Base-by-base conservation (phyloP, 139 green algal genomes). In the Monoraphidium neglectum region DNA sequence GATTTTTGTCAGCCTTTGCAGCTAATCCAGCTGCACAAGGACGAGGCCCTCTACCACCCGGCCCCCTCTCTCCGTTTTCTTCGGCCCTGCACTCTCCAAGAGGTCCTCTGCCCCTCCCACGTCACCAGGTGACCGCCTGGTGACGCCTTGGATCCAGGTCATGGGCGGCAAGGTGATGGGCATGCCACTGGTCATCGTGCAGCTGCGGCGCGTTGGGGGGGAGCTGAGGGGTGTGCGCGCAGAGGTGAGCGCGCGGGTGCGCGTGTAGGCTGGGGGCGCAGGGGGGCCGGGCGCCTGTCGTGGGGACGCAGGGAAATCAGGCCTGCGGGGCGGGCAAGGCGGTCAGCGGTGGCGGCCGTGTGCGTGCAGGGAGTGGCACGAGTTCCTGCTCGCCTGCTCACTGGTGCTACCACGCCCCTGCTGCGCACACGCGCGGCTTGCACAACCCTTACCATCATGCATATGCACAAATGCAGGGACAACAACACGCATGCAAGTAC, bases 81-180 rank as follows among this genome's bases (percentile, higher is more conserved):
- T 63, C 12, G 21, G 30, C 21, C 32, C n/a, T 63, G 18, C 30
- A 46, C 30, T 1, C 32, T 16, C 28, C 18, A 18, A 18, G n/a
- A 24, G 4, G 8, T 13, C 10, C 33, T 23, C 37, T 18, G 33
- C 40, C 36, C 66, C 59, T 28, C 32, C n/a, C 49, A 38, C 35
- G 21, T 13, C 18, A 49, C 67, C 67, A 84, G 85, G 87, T 46
- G 87, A 89, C 32, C 78, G 81, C 18, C 36, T 91, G 33, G n/a
- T 95, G 35, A 95, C 90, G 8, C 84, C 84, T 1, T 95, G 91
- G 91, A 43, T 95, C 30, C 66, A 74, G 12, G 62, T 95, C 33
- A 75, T 93, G 3, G 90, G 88, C 28, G 79, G 81, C 32, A 67
- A 62, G 2, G 88, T 87, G 26, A 73, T 81, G 12, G 35, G 21